Evolutionary conservation across 177 flowering plant species (phyloP).

Genomic region (Tripterygium wilfordii): DNA sequence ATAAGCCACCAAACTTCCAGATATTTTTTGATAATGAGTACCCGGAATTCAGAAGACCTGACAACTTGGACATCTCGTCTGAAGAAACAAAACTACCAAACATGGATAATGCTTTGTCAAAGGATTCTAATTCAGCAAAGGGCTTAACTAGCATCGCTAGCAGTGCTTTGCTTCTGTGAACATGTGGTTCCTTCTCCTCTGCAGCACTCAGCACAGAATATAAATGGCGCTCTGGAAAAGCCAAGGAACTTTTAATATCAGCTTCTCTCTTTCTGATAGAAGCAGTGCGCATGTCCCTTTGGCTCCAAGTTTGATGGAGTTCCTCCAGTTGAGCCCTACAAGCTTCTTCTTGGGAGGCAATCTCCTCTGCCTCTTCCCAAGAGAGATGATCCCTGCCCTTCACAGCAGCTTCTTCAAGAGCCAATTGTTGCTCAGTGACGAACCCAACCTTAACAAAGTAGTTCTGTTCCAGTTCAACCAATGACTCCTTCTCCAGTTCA

Average conservation of each 20-base stretch:
- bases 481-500: slow-evolving; percentile 64
- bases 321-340: slow-evolving; percentile 80
- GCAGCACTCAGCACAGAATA: slow-evolving; percentile 39
- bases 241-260: slow-evolving; percentile 43
- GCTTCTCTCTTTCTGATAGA: slow-evolving; percentile 67
- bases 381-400: slow-evolving; percentile 94
- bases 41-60: slow-evolving; percentile 55
- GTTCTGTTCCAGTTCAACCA: slow-evolving; percentile 74
- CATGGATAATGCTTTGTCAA: slow-evolving; percentile 50
- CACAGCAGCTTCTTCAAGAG: slow-evolving; percentile 89
- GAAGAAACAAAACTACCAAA: slow-evolving; percentile 23
- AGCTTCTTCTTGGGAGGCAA: slow-evolving; percentile 96
- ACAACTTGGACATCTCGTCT: slow-evolving; percentile 26
- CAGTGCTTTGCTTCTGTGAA: slow-evolving; percentile 49
- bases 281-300: slow-evolving; percentile 61
- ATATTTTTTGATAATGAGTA: slow-evolving; percentile 50
- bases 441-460: slow-evolving; percentile 84
- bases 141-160: slow-evolving; percentile 53
- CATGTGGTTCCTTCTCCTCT: slow-evolving; percentile 38
- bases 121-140: slow-evolving; percentile 68
- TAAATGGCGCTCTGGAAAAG: slow-evolving; percentile 56
- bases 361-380: slow-evolving; percentile 99
- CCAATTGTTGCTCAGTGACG: slow-evolving; percentile 86
- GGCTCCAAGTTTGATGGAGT: slow-evolving; percentile 89
- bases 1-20: slow-evolving; percentile 60